Conservation (phyloP, 139 green algal species). For the Auxenochlorella pyrenoidosa region DNA sequence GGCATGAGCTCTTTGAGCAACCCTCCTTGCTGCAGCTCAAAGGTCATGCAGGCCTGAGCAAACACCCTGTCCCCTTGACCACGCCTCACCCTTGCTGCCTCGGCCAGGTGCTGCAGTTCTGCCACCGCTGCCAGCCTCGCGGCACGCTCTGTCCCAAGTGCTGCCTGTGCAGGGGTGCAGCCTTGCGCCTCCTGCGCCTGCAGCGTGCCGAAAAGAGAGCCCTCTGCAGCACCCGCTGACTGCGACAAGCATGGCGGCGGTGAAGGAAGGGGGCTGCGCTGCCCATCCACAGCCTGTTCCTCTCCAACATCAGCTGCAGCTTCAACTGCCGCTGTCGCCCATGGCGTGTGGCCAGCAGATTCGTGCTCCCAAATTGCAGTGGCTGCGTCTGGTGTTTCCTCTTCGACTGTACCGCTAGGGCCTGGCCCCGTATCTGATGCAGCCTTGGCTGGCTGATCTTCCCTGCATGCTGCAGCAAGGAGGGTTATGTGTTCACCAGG, state of each 20-base stretch:
- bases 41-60: neutral
- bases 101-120: neutral
- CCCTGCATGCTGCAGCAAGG: too few relatives aligned
- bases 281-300: neutral
- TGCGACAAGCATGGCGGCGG: neutral
- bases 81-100: neutral
- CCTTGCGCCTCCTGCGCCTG: neutral
- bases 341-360: neutral
- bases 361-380: neutral
- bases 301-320: neutral
- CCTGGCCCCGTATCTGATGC: neutral
- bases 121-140: conserved; percentile 2
- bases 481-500: too few relatives aligned
- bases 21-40: neutral
- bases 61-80: neutral
- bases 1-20: neutral
- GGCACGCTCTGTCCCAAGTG: neutral
- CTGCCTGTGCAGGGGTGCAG: neutral
- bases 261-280: neutral
- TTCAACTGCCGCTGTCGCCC: neutral
- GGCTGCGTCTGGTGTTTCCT: neutral
- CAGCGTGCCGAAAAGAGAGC: neutral
- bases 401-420: neutral
- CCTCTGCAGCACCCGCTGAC: neutral
- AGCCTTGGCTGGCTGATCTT: neutral